These are phyloP conservation scores for Colletotrichum destructivum DNA, from an alignment of 2,329 filamentous ascomycete species.

Conservation along the genomic window DNA sequence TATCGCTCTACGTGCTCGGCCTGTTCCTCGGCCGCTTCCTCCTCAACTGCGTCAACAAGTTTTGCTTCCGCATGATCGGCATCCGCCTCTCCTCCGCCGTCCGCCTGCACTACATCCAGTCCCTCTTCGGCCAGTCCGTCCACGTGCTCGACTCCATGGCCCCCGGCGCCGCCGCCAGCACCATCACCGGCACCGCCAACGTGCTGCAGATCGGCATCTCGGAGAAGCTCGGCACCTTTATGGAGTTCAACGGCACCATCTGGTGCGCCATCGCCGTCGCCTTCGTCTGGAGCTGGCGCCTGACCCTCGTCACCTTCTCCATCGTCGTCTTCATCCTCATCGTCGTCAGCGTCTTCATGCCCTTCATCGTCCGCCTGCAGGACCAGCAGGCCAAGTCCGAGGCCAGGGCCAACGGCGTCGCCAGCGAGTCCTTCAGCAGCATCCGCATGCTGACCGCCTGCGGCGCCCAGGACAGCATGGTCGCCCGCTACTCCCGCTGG, in stretches of 20 bases:
- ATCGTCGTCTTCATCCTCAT: slow-evolving; percentile 70
- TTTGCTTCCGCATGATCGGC: slow-evolving; percentile 73
- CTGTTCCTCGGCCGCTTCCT: slow-evolving; percentile 78
- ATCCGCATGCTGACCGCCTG: slow-evolving; percentile 76
- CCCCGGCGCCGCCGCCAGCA: slow-evolving; percentile 72
- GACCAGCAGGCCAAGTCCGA: slow-evolving; percentile 66
- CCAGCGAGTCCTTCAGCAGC: slow-evolving; percentile 72
- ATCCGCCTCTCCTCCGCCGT: slow-evolving; percentile 74
- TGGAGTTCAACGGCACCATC: slow-evolving; percentile 70
- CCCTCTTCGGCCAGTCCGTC: slow-evolving; percentile 76
- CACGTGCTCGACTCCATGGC: slow-evolving; percentile 78
- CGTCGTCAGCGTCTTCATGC: slow-evolving; percentile 64
- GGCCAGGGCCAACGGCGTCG: slow-evolving; percentile 70
- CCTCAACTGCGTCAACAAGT: slow-evolving; percentile 75
- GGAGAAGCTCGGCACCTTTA: slow-evolving; percentile 72
- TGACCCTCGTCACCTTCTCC: slow-evolving; percentile 72
- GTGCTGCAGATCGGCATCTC: slow-evolving; percentile 76
- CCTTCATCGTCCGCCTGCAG: slow-evolving; percentile 70
- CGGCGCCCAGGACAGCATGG: slow-evolving; percentile 70
- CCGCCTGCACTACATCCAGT: slow-evolving; percentile 75
- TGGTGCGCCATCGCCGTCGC: slow-evolving; percentile 68
- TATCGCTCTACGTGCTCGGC: slow-evolving; percentile 77
- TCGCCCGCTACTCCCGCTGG: slow-evolving; percentile 67
- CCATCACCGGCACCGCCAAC: slow-evolving; percentile 76
- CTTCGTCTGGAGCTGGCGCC: slow-evolving; percentile 70